phyloP scores from a whole-genome alignment of 2,329 filamentous ascomycete genomes.

The Phialemonium atrogriseum region DNA sequence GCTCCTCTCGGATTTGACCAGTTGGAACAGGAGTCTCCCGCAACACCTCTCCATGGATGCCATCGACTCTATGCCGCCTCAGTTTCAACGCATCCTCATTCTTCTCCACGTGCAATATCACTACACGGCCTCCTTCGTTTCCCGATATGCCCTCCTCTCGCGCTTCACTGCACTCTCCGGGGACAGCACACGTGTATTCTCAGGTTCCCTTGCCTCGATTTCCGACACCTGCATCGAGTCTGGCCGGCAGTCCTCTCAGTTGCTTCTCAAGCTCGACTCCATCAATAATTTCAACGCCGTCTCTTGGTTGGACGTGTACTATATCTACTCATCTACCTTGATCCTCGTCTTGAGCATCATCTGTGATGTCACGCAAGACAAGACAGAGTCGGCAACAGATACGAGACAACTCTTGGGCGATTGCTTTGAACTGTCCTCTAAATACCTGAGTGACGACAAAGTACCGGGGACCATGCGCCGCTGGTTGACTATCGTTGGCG shows the following conservation, averaged over 20 bases:
- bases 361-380: slow-evolving; percentile 12
- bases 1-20: slow-evolving; percentile 26
- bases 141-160: slow-evolving; percentile 27
- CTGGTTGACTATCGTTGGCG: slow-evolving; percentile 24
- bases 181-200: slow-evolving; percentile 17
- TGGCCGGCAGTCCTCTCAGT: slow-evolving; percentile 21
- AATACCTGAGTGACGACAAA: slow-evolving; percentile 20
- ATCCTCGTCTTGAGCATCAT: slow-evolving; percentile 29
- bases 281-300: slow-evolving; percentile 28
- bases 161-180: slow-evolving; percentile 18
- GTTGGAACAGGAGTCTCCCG: slow-evolving; percentile 29
- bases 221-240: slow-evolving; percentile 27
- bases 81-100: slow-evolving; percentile 26
- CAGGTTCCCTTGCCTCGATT: slow-evolving; percentile 19
- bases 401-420: slow-evolving; percentile 22
- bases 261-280: slow-evolving; percentile 25
- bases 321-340: slow-evolving; percentile 25
- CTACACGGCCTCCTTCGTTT: slow-evolving; percentile 28
- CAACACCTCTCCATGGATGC: slow-evolving; percentile 24
- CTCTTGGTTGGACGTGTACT: slow-evolving; percentile 32
- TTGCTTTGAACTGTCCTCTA: slow-evolving; percentile 23
- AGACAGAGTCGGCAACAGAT: slow-evolving; percentile 16
- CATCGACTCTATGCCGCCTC: slow-evolving; percentile 20
- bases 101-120: slow-evolving; percentile 30
- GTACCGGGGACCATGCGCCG: slow-evolving; percentile 28